Evolutionary conservation across 2,329 filamentous ascomycete species (phyloP), one percentile per base, ranked within the genome.

Genomic region (Diaporthe aspalathi): DNA sequence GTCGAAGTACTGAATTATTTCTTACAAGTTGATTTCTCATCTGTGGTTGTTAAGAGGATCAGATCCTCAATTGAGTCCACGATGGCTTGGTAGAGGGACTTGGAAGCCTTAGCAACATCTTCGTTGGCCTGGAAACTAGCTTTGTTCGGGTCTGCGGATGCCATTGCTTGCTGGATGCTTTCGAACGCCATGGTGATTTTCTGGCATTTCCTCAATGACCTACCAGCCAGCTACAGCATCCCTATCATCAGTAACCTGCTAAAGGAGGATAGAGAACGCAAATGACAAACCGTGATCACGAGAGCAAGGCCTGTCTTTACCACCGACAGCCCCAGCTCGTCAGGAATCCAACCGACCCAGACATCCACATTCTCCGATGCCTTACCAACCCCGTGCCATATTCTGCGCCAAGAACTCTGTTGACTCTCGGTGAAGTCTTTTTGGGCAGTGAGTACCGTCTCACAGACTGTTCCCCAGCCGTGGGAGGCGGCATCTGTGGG

Each of bases 241-340:
- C 9, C 14, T 9, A 9, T 5, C 4, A 16, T 54, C 2, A 32
- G 24, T 27, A n/a, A 17, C 6, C 8, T 27, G 24, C 4, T 35
- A 52, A 5, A 7, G 11, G n/a, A 32, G 3, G 14, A 11, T 17
- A 29, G 35, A n/a, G n/a, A n/a, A 20, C 2, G 22, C n/a, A 14
- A 17, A n/a, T 17, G 24, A 29, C 47, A n/a, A 5, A 70, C 68
- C 68, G 29, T 70, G 62, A 70, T 49, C 7, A 66, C 47, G 9
- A 70, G 50, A 9, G 62, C 60, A 43, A 70, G 43, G 1, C 49
- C 68, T 16, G 62, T 67, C 32, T 70, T 67, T 2, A 70, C 68
- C 3, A 70, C 68, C 4, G 68, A 32, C 16, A 70, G 24, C 7
- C 68, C 68, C 9, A 57, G 67, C 40, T 67, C 68, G 22, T 70